Evolutionary conservation across 306 rosid species (phyloP), one percentile per base, ranked within the genome.

Genomic region (Trifolium dubium): DNA sequence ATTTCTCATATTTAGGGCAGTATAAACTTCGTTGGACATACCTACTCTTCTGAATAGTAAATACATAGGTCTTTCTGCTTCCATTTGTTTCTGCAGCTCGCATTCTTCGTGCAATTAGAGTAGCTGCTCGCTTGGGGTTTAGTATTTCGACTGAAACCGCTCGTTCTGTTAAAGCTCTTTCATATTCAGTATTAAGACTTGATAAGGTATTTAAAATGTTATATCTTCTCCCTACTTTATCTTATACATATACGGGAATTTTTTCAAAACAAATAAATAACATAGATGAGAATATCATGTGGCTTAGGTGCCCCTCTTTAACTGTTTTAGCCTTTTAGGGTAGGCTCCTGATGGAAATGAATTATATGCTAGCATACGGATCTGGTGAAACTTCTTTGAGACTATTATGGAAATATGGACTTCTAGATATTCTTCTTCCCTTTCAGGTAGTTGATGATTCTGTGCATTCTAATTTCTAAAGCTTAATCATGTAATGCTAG

Each of bases 331-430:
- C 14, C 32, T 70, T 79, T 43, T 77, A 93, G 98, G 88, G 89
- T 80, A 88, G 98, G 85, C 92, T 91, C 30, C 75, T 85, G 58
- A 86, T 86, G 96, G 98, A 93, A 85, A 82, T 89, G 75, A 91
- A 93, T 80, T 91, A 93, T 79, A 89, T 89, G 97, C 78, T 93
- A 73, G 88, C 98, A 41, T 91, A 89, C 78, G 97, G 98, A 64
- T 93, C 93, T 50, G 89, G 93, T 54, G 93, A 93, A 82, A 91
- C 93, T 80, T 93, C 97, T 47, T 61, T 93, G 75, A 89, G 96
- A 71, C 72, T 88, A 72, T 78, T 93, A 77, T 91, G 96, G 97
- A 89, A 85, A 88, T 91, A 81, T 43, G 92, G 97, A 72, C 91
- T 93, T 31, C 84, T 93, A 61, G 98, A 93, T 54, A 65, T 93